Base-by-base conservation (phyloP, 768 basidiomycete species). In the Suillus placidus region DNA sequence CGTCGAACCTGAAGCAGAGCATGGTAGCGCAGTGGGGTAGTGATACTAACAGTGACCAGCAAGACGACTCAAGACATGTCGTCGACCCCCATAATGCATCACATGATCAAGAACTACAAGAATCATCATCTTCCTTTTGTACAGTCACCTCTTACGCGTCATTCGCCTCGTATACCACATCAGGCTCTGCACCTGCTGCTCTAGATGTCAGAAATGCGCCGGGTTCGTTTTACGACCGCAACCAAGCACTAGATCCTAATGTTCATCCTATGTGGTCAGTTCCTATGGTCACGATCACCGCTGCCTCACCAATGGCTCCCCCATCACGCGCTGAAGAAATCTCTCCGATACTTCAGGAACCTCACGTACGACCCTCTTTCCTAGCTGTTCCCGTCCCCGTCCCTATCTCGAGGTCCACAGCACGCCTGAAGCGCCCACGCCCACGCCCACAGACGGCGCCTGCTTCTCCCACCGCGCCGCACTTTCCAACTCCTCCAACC, bases 221-320 rank as follows among this genome's bases (percentile, higher is more conserved):
- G 3, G n/a, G 16, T 32, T 26, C 23, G 23, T 37, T 16, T 40
- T 14, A 6, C 23, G 9, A 6, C 18, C 20, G 5, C 6, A 18
- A 16, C 16, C 52, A 23, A 60, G 49, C 12, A 38, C 26, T 14
- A 16, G 34, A 38, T 55, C 20, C 37, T 6, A 26, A 66, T 10
- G 58, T 72, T 38, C 72, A 77, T 23, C 76, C 74, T 7, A 76
- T 77, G 74, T 77, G 76, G 26, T 70, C 69, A 0, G 68, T 76
- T 3, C 74, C 74, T 12, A 72, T 75, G n/a, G 52, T 74, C 43
- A 75, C 74, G 26, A 20, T 72, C 0, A 71, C 64, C 3, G 16
- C 54, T 38, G 18, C 64, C 2, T 47, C 34, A 68, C 71, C 7
- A 42, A 45, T 23, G 1, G 6, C 35, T 16, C 4, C 61, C 2